Base-by-base conservation (phyloP, 2,329 filamentous ascomycete species). In the Alternaria triticimaculans region DNA sequence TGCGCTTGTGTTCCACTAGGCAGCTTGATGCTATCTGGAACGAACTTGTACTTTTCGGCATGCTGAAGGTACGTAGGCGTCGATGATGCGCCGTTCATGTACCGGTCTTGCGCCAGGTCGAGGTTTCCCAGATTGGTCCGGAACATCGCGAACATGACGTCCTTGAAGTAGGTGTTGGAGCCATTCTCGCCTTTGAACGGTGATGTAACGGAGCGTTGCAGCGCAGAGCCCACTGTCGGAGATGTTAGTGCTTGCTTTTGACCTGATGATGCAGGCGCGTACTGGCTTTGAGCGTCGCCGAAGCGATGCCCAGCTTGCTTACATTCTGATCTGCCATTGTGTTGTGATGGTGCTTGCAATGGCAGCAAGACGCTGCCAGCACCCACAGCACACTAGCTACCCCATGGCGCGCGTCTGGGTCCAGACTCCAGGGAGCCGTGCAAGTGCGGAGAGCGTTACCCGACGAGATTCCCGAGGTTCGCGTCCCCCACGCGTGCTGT, bases 1-100 rank as follows among this genome's bases (percentile, higher is more conserved):
- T 84, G 81, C 0, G 83, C 80, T 59, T 81, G 78, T 11, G 80
- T 76, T 8, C 84, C 84, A 54, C 81, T 78, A 0, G 76, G 63
- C 3, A 83, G 72, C 3, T 76, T 78, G 18, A 79, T 74, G 49
- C 71, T 81, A 23, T 81, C 76, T 0, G 82, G 80, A 8, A 76
- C 67, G 63, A 83, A 77, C 9, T 73, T 72, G 23, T 76, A 68
- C 28, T 77, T 71, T 30, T 78, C 72, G 33, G 78, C 77, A 48
- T 79, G 75, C 21, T 77, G 67, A 26, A 77, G 64, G 63, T 83
- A 84, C 10, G 62, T 69, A 1, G 73, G 63, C 21, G 80, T 66
- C 4, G 70, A 57, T 70, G 81, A 66, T 50, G 68, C 45, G 58
- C 61, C 49, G 54, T 70, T 72, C 26, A 79, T 50, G 56, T 76